These are phyloP conservation scores for Symbiodinium natans DNA, from an alignment of 73 alveolate species.

Conservation along the genomic window DNA sequence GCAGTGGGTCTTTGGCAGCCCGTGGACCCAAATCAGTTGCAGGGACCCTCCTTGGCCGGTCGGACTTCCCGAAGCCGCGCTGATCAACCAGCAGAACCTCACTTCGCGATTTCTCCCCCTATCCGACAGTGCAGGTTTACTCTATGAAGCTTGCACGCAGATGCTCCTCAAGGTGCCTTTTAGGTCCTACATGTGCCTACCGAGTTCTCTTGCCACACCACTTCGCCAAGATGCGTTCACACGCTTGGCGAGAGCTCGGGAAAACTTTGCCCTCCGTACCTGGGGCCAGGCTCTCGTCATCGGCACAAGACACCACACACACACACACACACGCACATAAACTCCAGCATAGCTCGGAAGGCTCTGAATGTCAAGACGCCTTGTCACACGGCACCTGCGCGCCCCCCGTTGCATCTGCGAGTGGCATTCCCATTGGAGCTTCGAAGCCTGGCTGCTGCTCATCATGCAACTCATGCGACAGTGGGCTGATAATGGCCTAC, in stretches of 20 bases:
- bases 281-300: background rate
- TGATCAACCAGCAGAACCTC: slow-evolving; percentile 76
- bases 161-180: background rate
- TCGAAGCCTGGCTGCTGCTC: background rate
- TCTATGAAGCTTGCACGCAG: too few species aligned
- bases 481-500: too few species aligned
- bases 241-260: slow-evolving; percentile 66
- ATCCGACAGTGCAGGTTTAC: too few species aligned
- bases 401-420: background rate
- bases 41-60: slow-evolving; percentile 70
- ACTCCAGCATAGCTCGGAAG: too few species aligned
- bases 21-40: too few species aligned
- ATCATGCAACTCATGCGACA: too few species aligned
- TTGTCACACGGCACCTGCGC: background rate
- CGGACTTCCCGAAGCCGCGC: slow-evolving; percentile 89
- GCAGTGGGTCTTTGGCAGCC: too few species aligned
- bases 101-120: background rate
- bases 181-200: background rate
- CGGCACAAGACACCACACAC: too few species aligned
- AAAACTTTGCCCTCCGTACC: slow-evolving; percentile 66
- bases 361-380: too few species aligned
- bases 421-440: background rate
- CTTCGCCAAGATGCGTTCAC: background rate
- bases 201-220: background rate
- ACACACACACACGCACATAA: too few species aligned